phyloP scores from a whole-genome alignment of 208 protist species.

The Leishmania mexicana region DNA sequence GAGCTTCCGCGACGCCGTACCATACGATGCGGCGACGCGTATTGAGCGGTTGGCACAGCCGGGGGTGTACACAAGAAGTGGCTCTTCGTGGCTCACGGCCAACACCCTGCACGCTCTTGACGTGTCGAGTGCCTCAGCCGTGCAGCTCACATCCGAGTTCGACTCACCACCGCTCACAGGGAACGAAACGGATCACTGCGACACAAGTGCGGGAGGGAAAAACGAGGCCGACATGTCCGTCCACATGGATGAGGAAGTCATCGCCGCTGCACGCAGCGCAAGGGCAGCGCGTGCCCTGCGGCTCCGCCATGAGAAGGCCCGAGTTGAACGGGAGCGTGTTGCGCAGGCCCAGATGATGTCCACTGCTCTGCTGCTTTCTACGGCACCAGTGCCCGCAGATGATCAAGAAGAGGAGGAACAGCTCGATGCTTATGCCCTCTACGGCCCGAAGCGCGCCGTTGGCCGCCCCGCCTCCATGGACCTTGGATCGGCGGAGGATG shows the following conservation, averaged over 20 bases:
- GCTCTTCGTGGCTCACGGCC: neutral
- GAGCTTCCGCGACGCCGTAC: slow-evolving; percentile 34
- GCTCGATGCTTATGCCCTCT: neutral
- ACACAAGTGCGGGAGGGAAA: neutral
- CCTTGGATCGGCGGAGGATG: neutral
- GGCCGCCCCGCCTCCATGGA: neutral
- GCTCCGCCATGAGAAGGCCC: slow-evolving; percentile 3
- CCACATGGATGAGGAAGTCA: slow-evolving; percentile 15
- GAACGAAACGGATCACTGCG: neutral
- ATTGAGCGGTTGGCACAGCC: slow-evolving; percentile 31
- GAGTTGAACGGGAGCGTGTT: neutral
- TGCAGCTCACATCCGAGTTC: neutral
- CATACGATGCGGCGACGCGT: slow-evolving; percentile 14
- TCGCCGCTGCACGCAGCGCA: slow-evolving; percentile 18
- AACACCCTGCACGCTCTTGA: neutral
- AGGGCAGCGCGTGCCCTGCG: slow-evolving; percentile 11
- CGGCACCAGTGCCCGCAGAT: neutral
- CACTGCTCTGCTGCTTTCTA: neutral
- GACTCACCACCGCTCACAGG: neutral
- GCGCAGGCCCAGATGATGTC: too few species aligned
- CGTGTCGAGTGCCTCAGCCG: neutral
- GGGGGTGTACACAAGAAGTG: slow-evolving; percentile 9
- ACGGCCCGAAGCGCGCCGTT: neutral
- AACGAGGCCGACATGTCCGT: slow-evolving; percentile 16
- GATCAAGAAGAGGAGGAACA: neutral